phyloP scores from a whole-genome alignment of 2,329 filamentous ascomycete genomes.

The Diplodia seriata region DNA sequence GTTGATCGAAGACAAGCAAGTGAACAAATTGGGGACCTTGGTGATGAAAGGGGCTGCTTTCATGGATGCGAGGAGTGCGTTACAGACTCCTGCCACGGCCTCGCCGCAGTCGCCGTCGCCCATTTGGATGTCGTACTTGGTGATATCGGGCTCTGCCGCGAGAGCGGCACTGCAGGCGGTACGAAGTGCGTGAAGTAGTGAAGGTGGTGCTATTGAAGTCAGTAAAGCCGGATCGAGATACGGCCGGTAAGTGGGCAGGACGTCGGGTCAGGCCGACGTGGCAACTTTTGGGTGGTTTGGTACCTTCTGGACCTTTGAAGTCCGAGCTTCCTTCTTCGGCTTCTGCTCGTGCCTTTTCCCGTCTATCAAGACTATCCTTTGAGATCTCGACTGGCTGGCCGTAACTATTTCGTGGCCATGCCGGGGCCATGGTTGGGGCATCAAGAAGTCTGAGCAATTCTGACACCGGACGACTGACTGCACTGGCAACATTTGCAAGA shows the following conservation, averaged over 20 bases:
- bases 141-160: slow-evolving; percentile 68
- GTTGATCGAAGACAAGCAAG: slow-evolving; percentile 59
- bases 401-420: slow-evolving; percentile 60
- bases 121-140: slow-evolving; percentile 77
- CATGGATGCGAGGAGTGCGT: slow-evolving; percentile 54
- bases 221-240: not conserved
- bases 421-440: slow-evolving; percentile 58
- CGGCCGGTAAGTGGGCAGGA: slow-evolving; percentile 37
- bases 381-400: slow-evolving; percentile 38
- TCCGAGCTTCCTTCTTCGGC: slow-evolving; percentile 33
- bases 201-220: slow-evolving; percentile 37
- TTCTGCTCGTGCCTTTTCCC: slow-evolving; percentile 43
- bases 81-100: slow-evolving; percentile 70
- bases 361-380: slow-evolving; percentile 40
- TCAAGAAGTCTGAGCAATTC: slow-evolving; percentile 59
- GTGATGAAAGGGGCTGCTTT: slow-evolving; percentile 63
- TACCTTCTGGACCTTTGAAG: slow-evolving; percentile 22
- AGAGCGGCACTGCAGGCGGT: slow-evolving; percentile 58
- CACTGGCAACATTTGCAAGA: slow-evolving; percentile 54
- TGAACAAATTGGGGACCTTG: slow-evolving; percentile 54
- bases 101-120: slow-evolving; percentile 90
- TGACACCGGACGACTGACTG: slow-evolving; percentile 46
- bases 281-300: not conserved
- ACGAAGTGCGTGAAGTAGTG: slow-evolving; percentile 49
- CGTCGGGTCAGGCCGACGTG: slow-evolving; percentile 26